phyloP scores from a whole-genome alignment of 2,329 filamentous ascomycete genomes.

The Tolypocladium pustulatum region DNA sequence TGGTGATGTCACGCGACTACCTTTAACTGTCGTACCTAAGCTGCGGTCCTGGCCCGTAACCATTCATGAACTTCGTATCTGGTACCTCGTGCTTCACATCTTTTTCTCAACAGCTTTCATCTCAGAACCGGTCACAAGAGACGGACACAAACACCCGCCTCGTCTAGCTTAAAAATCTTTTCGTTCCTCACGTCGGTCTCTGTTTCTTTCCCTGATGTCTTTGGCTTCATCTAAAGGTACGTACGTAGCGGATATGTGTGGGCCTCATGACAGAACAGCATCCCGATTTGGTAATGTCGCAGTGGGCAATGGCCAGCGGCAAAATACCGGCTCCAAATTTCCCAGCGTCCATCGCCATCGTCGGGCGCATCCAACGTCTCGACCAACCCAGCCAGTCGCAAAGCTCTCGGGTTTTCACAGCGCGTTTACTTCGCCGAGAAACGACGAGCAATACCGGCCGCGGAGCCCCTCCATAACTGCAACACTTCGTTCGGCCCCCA shows the following conservation, averaged over 20 bases:
- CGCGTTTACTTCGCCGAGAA: background rate
- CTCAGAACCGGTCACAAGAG: too few relatives aligned
- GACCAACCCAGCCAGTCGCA: background rate
- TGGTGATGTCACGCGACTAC: background rate
- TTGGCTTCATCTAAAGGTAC: too few relatives aligned
- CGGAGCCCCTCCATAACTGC: background rate
- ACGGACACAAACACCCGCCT: too few relatives aligned
- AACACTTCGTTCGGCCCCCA: background rate
- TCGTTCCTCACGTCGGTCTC: too few relatives aligned
- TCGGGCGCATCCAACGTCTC: background rate
- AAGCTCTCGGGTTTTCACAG: background rate
- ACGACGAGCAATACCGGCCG: background rate
- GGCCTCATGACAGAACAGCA: background rate
- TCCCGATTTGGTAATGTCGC: background rate
- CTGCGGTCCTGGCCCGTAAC: too few relatives aligned
- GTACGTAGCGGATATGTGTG: background rate
- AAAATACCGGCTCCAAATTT: conserved; percentile 6
- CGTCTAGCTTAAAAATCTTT: too few relatives aligned
- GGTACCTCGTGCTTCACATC: too few relatives aligned
- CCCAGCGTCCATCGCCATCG: background rate
- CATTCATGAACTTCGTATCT: too few relatives aligned
- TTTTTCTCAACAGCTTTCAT: too few relatives aligned
- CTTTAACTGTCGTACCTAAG: too few relatives aligned
- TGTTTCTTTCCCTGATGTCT: background rate
- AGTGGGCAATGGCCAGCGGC: background rate